Base-by-base conservation (phyloP, 139 green algal genomes). In the Micromonas commoda region DNA sequence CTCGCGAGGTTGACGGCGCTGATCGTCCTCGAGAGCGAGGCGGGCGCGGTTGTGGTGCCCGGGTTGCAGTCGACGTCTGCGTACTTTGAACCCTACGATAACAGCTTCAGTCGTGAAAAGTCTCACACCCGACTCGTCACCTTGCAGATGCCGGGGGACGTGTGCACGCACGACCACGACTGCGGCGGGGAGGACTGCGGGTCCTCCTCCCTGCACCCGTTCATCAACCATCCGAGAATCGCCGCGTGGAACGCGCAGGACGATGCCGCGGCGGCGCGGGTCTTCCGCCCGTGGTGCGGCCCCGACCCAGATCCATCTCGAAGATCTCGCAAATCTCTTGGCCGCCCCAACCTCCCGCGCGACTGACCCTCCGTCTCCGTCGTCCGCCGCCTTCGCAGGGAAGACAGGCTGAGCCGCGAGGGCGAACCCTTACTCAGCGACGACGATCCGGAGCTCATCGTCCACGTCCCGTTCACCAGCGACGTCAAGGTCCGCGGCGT, bases 101-200 rank as follows among this genome's bases (percentile, higher is more conserved):
- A n/a, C n/a, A n/a, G n/a, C n/a, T n/a, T n/a, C n/a, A n/a, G n/a
- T n/a, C n/a, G n/a, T n/a, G n/a, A n/a, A n/a, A n/a, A n/a, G n/a
- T 57, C 45, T 57, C 45, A 16, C 9, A 57, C 9, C 45, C 45
- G 45, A 23, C 45, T 23, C 9, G 16, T 16, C 45, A 57, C 16
- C 45, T 23, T 57, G 45, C 9, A 57, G 45, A 57, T 16, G n/a
- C n/a, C n/a, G n/a, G n/a, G n/a, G n/a, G n/a, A n/a, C n/a, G n/a
- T n/a, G 32, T 85, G 81, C 71, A 67, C 68, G 37, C 81, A 85
- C 45, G 81, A 85, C 38, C 81, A 85, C 70, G 81, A 85, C 45
- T 85, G 81, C 68, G 67, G 71, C 81, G 81, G 31, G 19, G 63
- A 71, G 52, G 52, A 72, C 28, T 85, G 81, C 53, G 81, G 38